Evolutionary conservation across 345 rosid species (phyloP), one percentile per base, ranked within the genome.

Genomic region (Toxicodendron radicans): DNA sequence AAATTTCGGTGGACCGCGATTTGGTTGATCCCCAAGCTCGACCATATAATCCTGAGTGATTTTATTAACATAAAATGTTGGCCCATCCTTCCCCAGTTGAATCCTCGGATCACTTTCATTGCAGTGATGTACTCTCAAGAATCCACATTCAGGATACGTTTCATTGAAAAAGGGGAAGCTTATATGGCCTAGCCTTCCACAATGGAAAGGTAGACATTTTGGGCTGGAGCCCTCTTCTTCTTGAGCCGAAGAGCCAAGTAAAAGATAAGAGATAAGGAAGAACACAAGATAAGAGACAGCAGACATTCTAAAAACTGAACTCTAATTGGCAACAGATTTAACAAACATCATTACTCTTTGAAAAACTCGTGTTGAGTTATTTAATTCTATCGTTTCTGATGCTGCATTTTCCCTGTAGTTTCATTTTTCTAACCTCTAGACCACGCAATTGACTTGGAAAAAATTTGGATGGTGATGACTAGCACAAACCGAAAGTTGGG

Each of bases 11-110:
- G 61, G 67, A 23, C 32, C 14, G 9, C 43, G 52, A 45, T 79
- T 68, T 46, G 51, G 72, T 20, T 60, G 35, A 17, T 84, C 85
- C 0, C 53, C 67, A 51, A 80, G 73, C 24, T 18, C 38, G 14
- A 83, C 59, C 1, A 70, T 52, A 56, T 27, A 8, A 48, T 76
- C 85, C 69, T 81, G 77, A 58, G 77, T 66, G 66, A 89, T 79
- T 54, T n/a, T n/a, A n/a, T n/a, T n/a, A 32, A 87, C 13, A 61
- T 48, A 7, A 58, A 79, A 87, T 78, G 76, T 72, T 20, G 13
- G 1, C 38, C 82, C 84, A 0, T 45, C 61, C 24, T 35, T 62
- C 54, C 5, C 79, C 68, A 89, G 65, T 70, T 83, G 83, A 58
- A 84, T 76, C 71, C 48, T 76, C 52, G 66, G 74, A 17, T 1